Evolutionary conservation across 805 yeast species (phyloP).

Genomic region (Starmerella bombicola): DNA sequence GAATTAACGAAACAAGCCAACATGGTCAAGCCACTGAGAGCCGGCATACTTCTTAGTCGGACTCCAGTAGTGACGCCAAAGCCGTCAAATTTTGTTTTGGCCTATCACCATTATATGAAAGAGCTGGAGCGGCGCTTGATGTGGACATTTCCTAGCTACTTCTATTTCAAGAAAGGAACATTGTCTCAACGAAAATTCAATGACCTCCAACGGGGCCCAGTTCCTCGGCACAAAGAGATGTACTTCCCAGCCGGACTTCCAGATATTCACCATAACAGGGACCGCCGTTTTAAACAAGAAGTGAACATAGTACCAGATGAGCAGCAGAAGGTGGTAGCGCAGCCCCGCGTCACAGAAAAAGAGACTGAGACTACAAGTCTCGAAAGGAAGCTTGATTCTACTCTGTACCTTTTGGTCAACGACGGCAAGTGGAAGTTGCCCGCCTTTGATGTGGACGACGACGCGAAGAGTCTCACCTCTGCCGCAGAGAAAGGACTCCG

Average conservation of each 20-base stretch:
- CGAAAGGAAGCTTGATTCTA: conserved; percentile 67
- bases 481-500: conserved; percentile 67
- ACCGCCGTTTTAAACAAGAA: conserved; percentile 69
- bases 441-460: conserved; percentile 38
- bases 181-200: conserved; percentile 70
- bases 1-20: too few relatives aligned
- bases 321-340: conserved; percentile 54
- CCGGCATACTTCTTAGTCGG: conserved; percentile 56
- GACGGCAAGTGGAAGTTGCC: conserved; percentile 62
- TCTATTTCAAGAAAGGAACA: conserved; percentile 81
- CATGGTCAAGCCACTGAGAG: conserved; percentile 22
- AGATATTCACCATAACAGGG: conserved; percentile 77
- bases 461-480: conserved; percentile 43
- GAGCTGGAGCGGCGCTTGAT: conserved; percentile 79
- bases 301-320: conserved; percentile 62
- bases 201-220: conserved; percentile 64
- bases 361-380: conserved; percentile 49
- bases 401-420: conserved; percentile 63
- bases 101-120: conserved; percentile 69
- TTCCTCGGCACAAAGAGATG: conserved; percentile 56
- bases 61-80: conserved; percentile 76
- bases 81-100: conserved; percentile 53
- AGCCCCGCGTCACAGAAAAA: conserved; percentile 67
- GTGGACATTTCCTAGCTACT: conserved; percentile 97
- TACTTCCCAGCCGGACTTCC: conserved; percentile 78